Base-by-base conservation (phyloP, 768 basidiomycete species). In the Podaxis sp. region DNA sequence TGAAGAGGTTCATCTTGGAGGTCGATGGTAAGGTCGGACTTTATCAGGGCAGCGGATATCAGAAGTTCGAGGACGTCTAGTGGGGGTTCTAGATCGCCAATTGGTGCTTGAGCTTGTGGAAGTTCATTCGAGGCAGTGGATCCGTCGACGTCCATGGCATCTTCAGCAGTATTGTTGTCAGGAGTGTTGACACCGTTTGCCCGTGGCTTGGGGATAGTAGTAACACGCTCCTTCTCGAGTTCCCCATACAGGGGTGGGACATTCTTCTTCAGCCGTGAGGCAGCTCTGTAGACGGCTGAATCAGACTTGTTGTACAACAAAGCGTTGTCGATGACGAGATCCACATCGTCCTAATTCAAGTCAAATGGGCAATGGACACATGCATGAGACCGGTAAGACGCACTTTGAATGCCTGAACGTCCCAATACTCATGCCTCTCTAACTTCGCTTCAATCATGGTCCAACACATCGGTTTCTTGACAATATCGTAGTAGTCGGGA, bases 391-490 rank as follows among this genome's bases (percentile, higher is more conserved):
- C 18, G 55, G 56, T 44, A 0, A 65, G 18, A 62, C 74, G 14
- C 64, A 86, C 92, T 72, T 86, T 84, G 76, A 98, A 95, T 3
- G 81, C 72, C 35, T 86, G 78, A 0, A 90, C 71, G 68, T 91
- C 86, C 78, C 87, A 86, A 72, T 98, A 98, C 68, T 89, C 84
- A 61, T 92, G 88, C 37, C 79, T 78, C 55, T 95, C 90, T 32
- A 99, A 76, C 71, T 92, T 96, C 28, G 75, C 73, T 50, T 92
- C 88, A 68, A 99, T 96, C 28, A 79, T 80, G 11, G 79, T 79
- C 87, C 95, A 95, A 62, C 88, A 89, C 93, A 97, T 97, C 0
- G 97, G 97, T 3, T 81, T 76, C 66, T 86, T 81, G 67, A 99
- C 81, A 37, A 97, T 78, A 50, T 93, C 89, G 68, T 90, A 93